Conservation (phyloP, 768 basidiomycete species). For the Suillus placidus region DNA sequence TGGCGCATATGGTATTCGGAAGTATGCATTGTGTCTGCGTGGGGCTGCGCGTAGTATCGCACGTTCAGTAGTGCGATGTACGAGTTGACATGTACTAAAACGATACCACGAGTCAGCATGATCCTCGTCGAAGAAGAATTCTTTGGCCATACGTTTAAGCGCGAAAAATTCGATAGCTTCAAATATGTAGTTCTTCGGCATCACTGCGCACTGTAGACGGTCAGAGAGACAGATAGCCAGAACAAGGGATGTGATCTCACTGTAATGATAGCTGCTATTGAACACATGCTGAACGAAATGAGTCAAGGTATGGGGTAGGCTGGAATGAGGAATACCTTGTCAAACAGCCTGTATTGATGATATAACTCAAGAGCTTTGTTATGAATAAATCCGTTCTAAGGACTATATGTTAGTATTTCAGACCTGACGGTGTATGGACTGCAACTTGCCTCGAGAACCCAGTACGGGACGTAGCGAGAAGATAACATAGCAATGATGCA, state of each 20-base stretch:
- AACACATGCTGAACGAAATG: background rate
- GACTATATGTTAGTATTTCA: background rate
- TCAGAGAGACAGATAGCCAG: background rate
- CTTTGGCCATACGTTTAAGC: background rate
- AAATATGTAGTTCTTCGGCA: background rate
- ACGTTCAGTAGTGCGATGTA: constrained; percentile 4
- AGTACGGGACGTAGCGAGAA: constrained; percentile 2
- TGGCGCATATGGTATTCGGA: background rate
- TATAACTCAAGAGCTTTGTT: background rate
- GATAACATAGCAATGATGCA: constrained; percentile 1
- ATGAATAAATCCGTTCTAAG: constrained; percentile 3
- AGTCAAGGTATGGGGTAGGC: background rate
- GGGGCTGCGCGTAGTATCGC: background rate
- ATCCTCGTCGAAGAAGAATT: background rate
- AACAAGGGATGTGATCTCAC: background rate
- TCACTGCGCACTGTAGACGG: background rate
- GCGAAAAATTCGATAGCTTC: background rate
- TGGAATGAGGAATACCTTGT: constrained; percentile 7
- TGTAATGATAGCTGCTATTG: background rate
- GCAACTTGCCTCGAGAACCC: background rate
- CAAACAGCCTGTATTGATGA: background rate
- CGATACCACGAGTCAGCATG: background rate
- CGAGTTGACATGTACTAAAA: constrained; percentile 8
- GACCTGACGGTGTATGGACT: background rate
- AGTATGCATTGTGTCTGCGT: too few species aligned